phyloP scores from a whole-genome alignment of 2,329 filamentous ascomycete species.

The Aspergillus sp. region DNA sequence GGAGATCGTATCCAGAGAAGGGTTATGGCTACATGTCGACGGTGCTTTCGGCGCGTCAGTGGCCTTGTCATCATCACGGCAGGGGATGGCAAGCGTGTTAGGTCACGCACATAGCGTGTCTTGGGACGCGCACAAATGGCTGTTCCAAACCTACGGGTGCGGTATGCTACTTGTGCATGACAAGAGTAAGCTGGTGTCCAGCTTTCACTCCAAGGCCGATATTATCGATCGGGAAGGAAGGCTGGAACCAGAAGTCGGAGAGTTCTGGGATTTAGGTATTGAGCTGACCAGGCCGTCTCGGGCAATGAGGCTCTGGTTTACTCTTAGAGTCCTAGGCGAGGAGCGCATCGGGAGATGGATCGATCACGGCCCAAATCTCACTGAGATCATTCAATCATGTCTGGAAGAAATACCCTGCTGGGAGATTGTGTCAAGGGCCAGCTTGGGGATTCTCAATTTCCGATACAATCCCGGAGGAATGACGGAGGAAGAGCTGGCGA shows the following conservation, averaged over 20 bases:
- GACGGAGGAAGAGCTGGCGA: slow-evolving; percentile 3
- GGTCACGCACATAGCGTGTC: slow-evolving; percentile 19
- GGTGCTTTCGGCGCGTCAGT: slow-evolving; percentile 20
- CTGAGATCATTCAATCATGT: neutral
- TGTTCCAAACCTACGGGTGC: slow-evolving; percentile 25
- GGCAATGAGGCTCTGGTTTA: slow-evolving; percentile 22
- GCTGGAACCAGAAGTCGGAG: slow-evolving; percentile 3
- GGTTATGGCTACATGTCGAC: slow-evolving; percentile 24
- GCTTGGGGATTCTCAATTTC: slow-evolving; percentile 13
- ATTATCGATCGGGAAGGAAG: slow-evolving; percentile 6
- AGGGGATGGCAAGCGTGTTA: slow-evolving; percentile 10
- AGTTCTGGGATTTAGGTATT: slow-evolving; percentile 18
- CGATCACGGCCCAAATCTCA: slow-evolving; percentile 13
- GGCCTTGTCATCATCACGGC: slow-evolving; percentile 12
- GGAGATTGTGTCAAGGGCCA: slow-evolving; percentile 6
- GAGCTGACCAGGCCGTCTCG: slow-evolving; percentile 22
- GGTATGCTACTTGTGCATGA: slow-evolving; percentile 20
- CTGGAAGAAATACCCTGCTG: slow-evolving; percentile 3
- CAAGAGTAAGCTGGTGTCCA: slow-evolving; percentile 3
- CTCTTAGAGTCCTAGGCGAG: slow-evolving; percentile 14
- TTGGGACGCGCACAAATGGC: slow-evolving; percentile 27
- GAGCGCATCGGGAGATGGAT: slow-evolving; percentile 18
- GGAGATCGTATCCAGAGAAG: slow-evolving; percentile 6
- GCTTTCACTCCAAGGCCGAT: slow-evolving; percentile 14
- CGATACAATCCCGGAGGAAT: slow-evolving; percentile 3